Evolutionary conservation across 345 rosid genomes (phyloP).

Genomic region (Mercurialis annua): DNA sequence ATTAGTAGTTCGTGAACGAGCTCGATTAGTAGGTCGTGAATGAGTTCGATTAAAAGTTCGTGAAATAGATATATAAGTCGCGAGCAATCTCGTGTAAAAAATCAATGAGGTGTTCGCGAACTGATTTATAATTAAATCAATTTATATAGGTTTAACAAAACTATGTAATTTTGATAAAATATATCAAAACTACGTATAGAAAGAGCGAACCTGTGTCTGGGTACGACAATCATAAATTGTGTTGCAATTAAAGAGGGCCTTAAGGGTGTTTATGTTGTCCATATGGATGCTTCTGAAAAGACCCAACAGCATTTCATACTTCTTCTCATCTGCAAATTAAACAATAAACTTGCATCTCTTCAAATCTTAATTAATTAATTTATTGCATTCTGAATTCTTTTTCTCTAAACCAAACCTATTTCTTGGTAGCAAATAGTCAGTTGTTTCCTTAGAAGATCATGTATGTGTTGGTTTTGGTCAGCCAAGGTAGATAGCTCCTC

Average conservation of each 20-base stretch:
- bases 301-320: constrained; percentile 36
- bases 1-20: no score
- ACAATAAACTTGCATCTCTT: no score
- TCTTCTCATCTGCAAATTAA: constrained; percentile 53
- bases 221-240: constrained; percentile 66
- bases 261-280: constrained; percentile 78
- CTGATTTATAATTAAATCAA: no score
- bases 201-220: constrained; percentile 51
- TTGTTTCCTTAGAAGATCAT: constrained; percentile 56
- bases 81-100: background rate
- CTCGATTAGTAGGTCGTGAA: no score
- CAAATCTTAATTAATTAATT: no score
- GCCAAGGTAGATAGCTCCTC: constrained; percentile 72
- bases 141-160: no score
- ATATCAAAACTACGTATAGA: no score
- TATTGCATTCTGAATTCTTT: no score
- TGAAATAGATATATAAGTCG: background rate
- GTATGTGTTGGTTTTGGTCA: constrained; percentile 61
- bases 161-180: no score
- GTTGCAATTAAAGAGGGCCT: constrained; percentile 61
- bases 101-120: background rate
- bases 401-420: constrained; percentile 40
- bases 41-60: no score
- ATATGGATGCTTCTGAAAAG: constrained; percentile 54
- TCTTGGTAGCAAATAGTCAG: constrained; percentile 42